These are phyloP conservation scores for Chalciporus sp. DNA, from an alignment of 1,284 basidiomycete species.

Conservation along the genomic window DNA sequence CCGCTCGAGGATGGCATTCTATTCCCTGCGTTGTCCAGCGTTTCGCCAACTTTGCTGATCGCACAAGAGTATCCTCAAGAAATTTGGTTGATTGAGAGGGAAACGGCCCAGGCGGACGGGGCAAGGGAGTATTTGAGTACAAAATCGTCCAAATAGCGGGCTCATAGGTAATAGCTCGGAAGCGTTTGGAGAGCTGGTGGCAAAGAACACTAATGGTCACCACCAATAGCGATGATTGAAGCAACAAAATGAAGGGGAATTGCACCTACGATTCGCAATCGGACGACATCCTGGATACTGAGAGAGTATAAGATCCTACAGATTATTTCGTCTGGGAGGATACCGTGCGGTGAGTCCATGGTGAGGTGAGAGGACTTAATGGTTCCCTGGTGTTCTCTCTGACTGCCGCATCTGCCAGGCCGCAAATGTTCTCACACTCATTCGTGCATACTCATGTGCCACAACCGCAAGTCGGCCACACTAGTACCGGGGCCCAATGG, in stretches of 20 bases:
- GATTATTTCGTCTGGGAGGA: conserved; percentile 4
- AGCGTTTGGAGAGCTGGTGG: too few relatives aligned
- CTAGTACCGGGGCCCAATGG: too few relatives aligned
- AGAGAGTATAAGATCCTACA: conserved; percentile 7
- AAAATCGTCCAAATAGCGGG: too few relatives aligned
- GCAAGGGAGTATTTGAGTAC: too few relatives aligned
- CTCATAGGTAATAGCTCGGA: too few relatives aligned
- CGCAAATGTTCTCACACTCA: too few relatives aligned
- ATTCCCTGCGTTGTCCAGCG: conserved; percentile 9
- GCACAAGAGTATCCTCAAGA: conserved; percentile 4
- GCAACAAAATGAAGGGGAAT: neutral
- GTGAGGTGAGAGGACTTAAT: too few relatives aligned
- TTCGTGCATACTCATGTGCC: too few relatives aligned
- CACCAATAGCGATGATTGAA: neutral
- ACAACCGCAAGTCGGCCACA: too few relatives aligned
- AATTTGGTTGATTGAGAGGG: conserved; percentile 3
- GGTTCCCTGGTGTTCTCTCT: too few relatives aligned
- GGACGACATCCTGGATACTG: conserved; percentile 3
- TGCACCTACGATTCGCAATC: conserved; percentile 5
- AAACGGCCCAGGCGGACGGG: conserved; percentile 3
- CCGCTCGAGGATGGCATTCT: neutral
- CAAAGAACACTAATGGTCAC: too few relatives aligned
- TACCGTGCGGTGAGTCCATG: neutral
- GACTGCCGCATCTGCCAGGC: too few relatives aligned
- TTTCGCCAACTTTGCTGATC: conserved; percentile 2